phyloP scores from a whole-genome alignment of 331 rosid genomes.

The Pyrus hybrid region DNA sequence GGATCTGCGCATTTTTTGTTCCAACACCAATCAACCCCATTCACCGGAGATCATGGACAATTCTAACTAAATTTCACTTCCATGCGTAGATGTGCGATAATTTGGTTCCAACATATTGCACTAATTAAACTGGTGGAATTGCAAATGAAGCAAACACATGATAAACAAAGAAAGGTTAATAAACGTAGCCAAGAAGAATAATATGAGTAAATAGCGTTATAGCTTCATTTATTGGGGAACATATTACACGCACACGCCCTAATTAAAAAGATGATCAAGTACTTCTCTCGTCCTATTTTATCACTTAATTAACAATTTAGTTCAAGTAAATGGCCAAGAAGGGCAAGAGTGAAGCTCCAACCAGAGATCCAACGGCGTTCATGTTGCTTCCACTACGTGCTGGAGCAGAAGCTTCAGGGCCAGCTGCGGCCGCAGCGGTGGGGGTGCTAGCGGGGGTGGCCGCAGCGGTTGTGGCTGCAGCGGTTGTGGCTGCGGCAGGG shows the following conservation, averaged over 20 bases:
- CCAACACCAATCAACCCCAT: too few species aligned
- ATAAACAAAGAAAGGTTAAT: background rate
- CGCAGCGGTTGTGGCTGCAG: background rate
- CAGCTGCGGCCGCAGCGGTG: background rate
- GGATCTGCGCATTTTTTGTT: too few species aligned
- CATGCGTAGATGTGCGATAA: too few species aligned
- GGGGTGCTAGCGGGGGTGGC: background rate
- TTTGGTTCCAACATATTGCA: too few species aligned
- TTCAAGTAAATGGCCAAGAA: constrained; percentile 22
- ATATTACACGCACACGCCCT: background rate
- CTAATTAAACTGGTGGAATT: background rate
- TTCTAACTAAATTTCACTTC: too few species aligned
- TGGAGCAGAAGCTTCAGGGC: background rate
- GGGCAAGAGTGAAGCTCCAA: constrained; percentile 30
- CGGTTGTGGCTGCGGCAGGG: too few species aligned
- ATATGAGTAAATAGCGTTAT: background rate
- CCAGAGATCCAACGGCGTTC: constrained; percentile 11
- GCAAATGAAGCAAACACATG: background rate
- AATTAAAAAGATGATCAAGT: background rate
- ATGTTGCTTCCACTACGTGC: background rate
- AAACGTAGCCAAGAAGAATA: background rate
- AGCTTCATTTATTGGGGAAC: background rate
- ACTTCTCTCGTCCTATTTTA: background rate
- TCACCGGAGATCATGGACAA: too few species aligned
- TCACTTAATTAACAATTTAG: background rate